Conservation (phyloP, 371 early-diverging fungal genomes). For the Mucor mucedo region DNA sequence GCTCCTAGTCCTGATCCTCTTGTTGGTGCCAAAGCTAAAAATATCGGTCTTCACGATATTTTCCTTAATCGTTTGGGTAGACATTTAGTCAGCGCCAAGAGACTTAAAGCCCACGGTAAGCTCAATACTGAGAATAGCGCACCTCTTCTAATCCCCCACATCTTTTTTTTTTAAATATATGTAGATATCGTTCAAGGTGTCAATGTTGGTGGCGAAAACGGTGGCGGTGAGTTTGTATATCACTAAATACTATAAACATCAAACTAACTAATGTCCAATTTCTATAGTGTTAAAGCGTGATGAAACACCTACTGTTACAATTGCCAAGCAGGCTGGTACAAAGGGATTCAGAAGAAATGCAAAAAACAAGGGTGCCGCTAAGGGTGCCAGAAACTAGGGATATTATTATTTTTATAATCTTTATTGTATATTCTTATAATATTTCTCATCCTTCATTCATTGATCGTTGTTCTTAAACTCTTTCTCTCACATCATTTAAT, state of each 20-base stretch:
- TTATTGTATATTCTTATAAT: not conserved
- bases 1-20: conserved; percentile 21
- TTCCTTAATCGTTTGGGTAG: not conserved
- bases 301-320: conserved; percentile 1
- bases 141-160: not conserved
- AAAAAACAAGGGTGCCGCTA: not conserved
- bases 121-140: not conserved
- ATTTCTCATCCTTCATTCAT: not conserved
- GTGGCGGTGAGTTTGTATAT: not conserved
- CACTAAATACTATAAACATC: not conserved
- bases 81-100: not conserved
- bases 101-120: not conserved
- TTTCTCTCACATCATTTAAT: too few relatives aligned
- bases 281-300: not conserved
- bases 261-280: not conserved
- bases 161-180: not conserved
- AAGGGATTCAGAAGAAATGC: conserved; percentile 2
- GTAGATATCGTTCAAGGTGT: not conserved
- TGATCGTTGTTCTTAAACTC: too few relatives aligned
- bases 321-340: not conserved
- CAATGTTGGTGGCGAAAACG: not conserved
- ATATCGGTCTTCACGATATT: not conserved
- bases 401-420: not conserved
- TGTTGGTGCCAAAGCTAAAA: not conserved
- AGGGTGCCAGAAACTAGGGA: not conserved